Evolutionary conservation across 208 protist genomes (phyloP).

Genomic region (Leishmania tropica): DNA sequence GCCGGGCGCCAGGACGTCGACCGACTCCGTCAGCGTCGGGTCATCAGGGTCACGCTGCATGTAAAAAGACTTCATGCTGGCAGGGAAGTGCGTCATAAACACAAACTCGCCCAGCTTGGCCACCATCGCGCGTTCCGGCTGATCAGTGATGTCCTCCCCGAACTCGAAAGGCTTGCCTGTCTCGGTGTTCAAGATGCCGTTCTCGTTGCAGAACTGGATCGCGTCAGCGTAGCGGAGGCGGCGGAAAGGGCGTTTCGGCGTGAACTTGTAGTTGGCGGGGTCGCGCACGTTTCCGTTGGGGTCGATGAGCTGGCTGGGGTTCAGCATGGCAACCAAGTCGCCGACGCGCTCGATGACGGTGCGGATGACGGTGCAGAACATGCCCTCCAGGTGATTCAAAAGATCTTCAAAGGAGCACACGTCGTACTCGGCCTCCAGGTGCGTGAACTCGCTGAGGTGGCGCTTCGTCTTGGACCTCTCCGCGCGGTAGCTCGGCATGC

Average conservation of each 20-base stretch:
- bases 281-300: slow-evolving; percentile 58
- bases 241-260: slow-evolving; percentile 95
- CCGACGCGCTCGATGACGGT: slow-evolving; percentile 69
- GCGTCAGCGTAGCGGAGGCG: slow-evolving; percentile 96
- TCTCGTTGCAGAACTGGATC: slow-evolving; percentile 96
- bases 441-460: slow-evolving; percentile 99
- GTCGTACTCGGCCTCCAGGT: slow-evolving; percentile 97
- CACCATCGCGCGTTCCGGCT: slow-evolving; percentile 98
- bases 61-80: slow-evolving; percentile 99
- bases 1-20: slow-evolving; percentile 97
- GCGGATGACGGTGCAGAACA: slow-evolving; percentile 91
- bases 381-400: slow-evolving; percentile 94
- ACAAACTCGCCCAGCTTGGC: slow-evolving; percentile 97
- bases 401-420: slow-evolving; percentile 98
- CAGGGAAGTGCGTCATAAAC: slow-evolving; percentile 98
- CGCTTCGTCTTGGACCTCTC: slow-evolving; percentile 98
- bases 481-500: slow-evolving; percentile 97
- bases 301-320: slow-evolving; percentile 86
- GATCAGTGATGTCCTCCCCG: slow-evolving; percentile 98
- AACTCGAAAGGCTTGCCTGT: slow-evolving; percentile 90
- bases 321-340: slow-evolving; percentile 90
- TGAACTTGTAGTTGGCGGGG: slow-evolving; percentile 88
- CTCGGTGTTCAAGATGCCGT: slow-evolving; percentile 95
- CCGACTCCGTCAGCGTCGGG: slow-evolving; percentile 90
- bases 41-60: slow-evolving; percentile 94